Conservation (phyloP, 2,329 filamentous ascomycete genomes). For the Epicoccum sorghinum region DNA sequence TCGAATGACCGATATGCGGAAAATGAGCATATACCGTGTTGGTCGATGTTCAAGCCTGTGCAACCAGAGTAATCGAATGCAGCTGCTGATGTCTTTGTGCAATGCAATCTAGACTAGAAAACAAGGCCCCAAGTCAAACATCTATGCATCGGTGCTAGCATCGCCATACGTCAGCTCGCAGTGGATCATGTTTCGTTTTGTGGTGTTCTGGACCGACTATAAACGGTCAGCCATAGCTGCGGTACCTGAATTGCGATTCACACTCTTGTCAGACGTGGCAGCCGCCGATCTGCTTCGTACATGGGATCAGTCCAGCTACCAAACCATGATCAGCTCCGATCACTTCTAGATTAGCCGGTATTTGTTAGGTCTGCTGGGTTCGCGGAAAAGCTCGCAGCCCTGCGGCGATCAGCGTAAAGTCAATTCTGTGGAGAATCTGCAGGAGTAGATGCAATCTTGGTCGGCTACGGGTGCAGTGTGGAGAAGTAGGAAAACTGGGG, state of each 20-base stretch:
- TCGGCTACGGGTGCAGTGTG: not conserved
- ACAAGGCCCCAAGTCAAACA: not conserved
- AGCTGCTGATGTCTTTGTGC: not conserved
- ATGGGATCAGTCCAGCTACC: too few species aligned
- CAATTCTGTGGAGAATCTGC: constrained; percentile 2
- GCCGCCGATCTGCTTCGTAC: not conserved
- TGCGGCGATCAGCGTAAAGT: not conserved
- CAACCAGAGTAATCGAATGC: not conserved
- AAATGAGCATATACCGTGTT: too few species aligned
- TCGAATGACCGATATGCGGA: too few species aligned
- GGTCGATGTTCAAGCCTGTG: too few species aligned
- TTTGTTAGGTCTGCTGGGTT: not conserved
- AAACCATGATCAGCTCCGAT: not conserved
- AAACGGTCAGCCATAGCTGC: not conserved
- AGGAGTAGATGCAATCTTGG: not conserved
- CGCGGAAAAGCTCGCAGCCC: not conserved
- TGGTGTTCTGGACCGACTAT: constrained; percentile 7
- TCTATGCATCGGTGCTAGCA: not conserved
- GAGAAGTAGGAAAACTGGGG: not conserved
- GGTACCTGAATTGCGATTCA: not conserved
- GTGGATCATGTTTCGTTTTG: constrained; percentile 15
- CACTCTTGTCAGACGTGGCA: constrained; percentile 13
- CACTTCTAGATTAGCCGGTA: too few species aligned
- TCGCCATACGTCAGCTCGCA: not conserved
- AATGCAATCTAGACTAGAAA: not conserved